Evolutionary conservation across 768 basidiomycete genomes (phyloP).

Genomic region (Suillus paluster): DNA sequence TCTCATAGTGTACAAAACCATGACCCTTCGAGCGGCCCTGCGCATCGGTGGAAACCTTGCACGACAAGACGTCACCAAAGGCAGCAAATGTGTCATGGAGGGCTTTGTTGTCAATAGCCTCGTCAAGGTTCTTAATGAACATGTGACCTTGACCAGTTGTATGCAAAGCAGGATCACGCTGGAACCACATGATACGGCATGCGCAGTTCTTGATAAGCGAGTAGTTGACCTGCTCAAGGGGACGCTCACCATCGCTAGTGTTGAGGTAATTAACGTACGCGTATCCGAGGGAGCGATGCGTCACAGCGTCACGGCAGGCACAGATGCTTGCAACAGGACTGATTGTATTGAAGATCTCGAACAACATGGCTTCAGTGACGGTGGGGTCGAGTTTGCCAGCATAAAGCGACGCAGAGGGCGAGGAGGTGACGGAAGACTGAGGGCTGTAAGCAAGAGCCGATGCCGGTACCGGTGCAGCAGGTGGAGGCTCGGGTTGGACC

Average conservation of each 20-base stretch:
- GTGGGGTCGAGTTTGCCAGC: constrained; percentile 98
- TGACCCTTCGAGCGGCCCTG: constrained; percentile 96
- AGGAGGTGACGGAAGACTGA: constrained; percentile 53
- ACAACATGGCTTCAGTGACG: constrained; percentile 99
- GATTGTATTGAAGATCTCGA: constrained; percentile 99
- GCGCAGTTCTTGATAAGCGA: constrained; percentile 98
- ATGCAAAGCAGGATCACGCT: constrained; percentile 98
- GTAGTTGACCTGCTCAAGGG: constrained; percentile 98
- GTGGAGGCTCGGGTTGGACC: constrained; percentile 52
- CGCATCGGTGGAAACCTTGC: constrained; percentile 98
- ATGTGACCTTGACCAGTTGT: constrained; percentile 99
- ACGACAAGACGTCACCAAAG: constrained; percentile 97
- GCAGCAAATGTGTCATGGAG: constrained; percentile 99
- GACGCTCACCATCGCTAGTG: constrained; percentile 94
- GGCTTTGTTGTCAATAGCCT: constrained; percentile 98
- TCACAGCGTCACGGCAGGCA: constrained; percentile 99
- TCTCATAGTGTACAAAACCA: constrained; percentile 99
- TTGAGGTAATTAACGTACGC: constrained; percentile 99
- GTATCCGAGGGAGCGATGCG: constrained; percentile 98
- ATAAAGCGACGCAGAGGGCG: constrained; percentile 93
- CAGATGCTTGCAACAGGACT: constrained; percentile 99
- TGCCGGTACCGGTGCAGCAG: constrained; percentile 48
- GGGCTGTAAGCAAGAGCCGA: constrained; percentile 63
- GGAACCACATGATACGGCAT: constrained; percentile 99
- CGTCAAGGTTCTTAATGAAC: constrained; percentile 99